A percentile compares a stretch with the other conserved stretches of the same genome.
Conservation (phyloP, 331 rosid species). For the Phaseolus coccineus region DNA sequence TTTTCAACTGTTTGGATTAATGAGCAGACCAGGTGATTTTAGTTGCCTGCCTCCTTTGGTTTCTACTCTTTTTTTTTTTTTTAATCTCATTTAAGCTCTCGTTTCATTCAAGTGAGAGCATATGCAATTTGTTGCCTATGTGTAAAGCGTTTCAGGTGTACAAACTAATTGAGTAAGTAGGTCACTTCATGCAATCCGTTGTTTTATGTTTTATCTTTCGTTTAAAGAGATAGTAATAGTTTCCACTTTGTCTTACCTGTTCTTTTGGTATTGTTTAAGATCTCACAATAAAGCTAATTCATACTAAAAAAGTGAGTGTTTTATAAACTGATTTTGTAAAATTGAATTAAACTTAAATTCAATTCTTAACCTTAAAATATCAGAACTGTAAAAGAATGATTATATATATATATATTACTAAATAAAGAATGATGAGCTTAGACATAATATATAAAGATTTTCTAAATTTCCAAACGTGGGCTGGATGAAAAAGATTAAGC, state of each 20-base stretch:
- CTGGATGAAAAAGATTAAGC: too few relatives aligned
- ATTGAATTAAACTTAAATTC: too few relatives aligned
- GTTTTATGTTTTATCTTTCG: conserved; percentile 37
- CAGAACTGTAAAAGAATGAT: too few relatives aligned
- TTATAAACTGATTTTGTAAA: too few relatives aligned
- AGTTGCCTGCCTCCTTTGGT: conserved; percentile 32
- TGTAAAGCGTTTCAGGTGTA: conserved; percentile 41
- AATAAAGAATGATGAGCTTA: too few relatives aligned
- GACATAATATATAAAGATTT: too few relatives aligned
- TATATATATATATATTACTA: too few relatives aligned
- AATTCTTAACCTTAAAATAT: too few relatives aligned
- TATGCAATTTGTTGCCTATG: conserved; percentile 26
- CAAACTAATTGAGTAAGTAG: conserved; percentile 43
- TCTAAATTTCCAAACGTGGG: too few relatives aligned
- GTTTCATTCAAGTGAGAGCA: conserved; percentile 33
- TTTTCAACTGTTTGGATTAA: conserved; percentile 42
- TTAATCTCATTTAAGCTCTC: conserved; percentile 13
- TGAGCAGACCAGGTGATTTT: conserved; percentile 40
- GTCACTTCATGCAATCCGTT: conserved; percentile 21
- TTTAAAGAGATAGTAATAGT: neutral
- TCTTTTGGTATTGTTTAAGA: neutral
- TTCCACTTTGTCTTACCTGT: conserved; percentile 12
- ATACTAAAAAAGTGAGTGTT: too few relatives aligned
- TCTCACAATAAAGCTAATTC: too few relatives aligned
- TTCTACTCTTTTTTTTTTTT: neutral